phyloP scores from a whole-genome alignment of 176 grass and related monocot genomes.

The Oryza officinalis region DNA sequence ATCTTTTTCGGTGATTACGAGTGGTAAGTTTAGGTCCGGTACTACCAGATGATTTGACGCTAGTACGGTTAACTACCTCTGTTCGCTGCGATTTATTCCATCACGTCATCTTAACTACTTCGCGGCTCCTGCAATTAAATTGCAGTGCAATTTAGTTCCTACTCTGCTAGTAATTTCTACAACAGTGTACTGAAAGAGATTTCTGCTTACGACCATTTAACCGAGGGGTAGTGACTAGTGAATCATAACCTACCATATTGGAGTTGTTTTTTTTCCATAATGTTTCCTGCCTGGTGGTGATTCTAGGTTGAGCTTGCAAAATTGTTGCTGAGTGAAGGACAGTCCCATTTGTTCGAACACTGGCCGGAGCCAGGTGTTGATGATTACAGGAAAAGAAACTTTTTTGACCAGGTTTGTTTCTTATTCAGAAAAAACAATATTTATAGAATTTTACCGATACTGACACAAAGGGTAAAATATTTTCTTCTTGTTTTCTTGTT shows the following conservation, averaged over 20 bases:
- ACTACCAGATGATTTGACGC: constrained; percentile 2
- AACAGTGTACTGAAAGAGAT: no score
- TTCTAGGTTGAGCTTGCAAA: constrained; percentile 70
- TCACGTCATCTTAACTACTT: neutral
- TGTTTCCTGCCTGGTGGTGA: neutral
- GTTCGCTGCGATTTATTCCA: neutral
- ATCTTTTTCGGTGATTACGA: neutral
- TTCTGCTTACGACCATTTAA: no score
- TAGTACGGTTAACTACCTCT: constrained; percentile 24
- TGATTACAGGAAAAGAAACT: constrained; percentile 69
- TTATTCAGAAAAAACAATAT: constrained; percentile 1
- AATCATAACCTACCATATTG: neutral
- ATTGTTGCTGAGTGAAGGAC: constrained; percentile 63
- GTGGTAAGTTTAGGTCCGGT: neutral
- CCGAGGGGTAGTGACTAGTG: neutral
- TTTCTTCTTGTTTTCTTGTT: neutral
- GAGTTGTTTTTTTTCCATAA: neutral
- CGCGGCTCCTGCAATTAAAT: neutral
- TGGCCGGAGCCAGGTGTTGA: constrained; percentile 69
- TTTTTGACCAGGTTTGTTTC: constrained; percentile 72
- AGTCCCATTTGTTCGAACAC: constrained; percentile 76
- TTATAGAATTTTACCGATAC: neutral
- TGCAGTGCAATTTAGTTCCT: neutral
- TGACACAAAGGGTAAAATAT: neutral
- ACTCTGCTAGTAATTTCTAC: neutral